phyloP scores from a whole-genome alignment of 2,329 filamentous ascomycete genomes.

The Xylaria sp. region DNA sequence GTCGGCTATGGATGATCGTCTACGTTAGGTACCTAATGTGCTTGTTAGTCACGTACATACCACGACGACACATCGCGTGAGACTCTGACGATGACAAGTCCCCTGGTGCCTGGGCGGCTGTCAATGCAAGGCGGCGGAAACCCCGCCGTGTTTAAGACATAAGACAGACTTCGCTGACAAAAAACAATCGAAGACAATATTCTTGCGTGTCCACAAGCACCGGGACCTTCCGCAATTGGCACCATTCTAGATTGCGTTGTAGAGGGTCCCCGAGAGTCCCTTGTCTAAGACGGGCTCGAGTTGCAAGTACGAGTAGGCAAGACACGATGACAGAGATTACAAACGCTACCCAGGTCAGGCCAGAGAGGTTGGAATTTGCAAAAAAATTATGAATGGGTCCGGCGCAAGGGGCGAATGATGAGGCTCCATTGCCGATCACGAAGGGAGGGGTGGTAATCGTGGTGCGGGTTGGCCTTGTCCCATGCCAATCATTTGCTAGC shows the following conservation, averaged over 20 bases:
- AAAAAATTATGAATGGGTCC: conserved; percentile 12
- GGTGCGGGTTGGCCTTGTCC: not conserved
- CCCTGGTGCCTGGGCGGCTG: conserved; percentile 25
- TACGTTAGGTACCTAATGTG: no score
- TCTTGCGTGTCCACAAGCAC: conserved; percentile 12
- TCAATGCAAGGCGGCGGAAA: conserved; percentile 19
- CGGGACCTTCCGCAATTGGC: conserved; percentile 29
- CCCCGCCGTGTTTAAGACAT: conserved; percentile 23
- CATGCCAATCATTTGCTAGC: conserved; percentile 12
- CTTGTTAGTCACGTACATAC: not conserved
- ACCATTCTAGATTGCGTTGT: conserved; percentile 15
- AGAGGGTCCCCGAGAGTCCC: no score
- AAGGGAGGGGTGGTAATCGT: conserved; percentile 8
- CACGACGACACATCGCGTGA: not conserved
- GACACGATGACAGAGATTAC: conserved; percentile 12
- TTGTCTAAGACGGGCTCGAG: no score
- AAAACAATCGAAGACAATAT: not conserved
- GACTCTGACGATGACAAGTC: not conserved
- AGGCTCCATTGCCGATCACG: conserved; percentile 10
- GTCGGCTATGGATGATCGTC: no score
- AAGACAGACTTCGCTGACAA: not conserved
- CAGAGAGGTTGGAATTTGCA: not conserved
- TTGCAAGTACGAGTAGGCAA: no score
- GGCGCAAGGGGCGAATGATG: conserved; percentile 17
- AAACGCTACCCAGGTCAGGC: conserved; percentile 1